These are phyloP conservation scores for Aspergillus japonicus DNA, from an alignment of 2,329 filamentous ascomycete species.

Conservation along the genomic window DNA sequence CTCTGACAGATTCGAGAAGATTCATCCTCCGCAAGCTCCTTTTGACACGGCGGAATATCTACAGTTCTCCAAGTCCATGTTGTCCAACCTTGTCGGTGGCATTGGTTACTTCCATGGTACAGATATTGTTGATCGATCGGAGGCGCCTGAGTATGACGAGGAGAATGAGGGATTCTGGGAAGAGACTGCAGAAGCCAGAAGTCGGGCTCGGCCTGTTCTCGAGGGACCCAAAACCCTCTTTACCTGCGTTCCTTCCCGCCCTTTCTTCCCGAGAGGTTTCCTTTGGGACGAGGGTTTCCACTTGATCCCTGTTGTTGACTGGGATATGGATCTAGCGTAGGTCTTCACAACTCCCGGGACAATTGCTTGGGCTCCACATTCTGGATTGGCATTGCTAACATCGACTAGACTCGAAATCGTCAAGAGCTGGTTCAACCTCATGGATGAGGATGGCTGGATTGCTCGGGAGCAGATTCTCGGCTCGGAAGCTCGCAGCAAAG, in stretches of 20 bases:
- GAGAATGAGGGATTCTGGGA: conserved; percentile 96
- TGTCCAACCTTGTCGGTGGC: conserved; percentile 90
- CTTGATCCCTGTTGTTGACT: conserved; percentile 84
- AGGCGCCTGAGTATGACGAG: conserved; percentile 91
- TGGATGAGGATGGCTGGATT: conserved; percentile 98
- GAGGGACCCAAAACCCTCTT: conserved; percentile 88
- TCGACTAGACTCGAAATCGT: conserved; percentile 68
- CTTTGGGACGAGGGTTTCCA: conserved; percentile 99
- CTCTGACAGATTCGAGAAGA: conserved; percentile 67
- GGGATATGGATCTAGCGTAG: conserved; percentile 81
- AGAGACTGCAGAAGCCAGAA: conserved; percentile 77
- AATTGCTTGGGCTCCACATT: not conserved
- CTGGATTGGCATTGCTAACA: conserved; percentile 17
- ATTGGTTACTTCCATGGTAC: conserved; percentile 94
- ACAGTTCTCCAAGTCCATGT: conserved; percentile 81
- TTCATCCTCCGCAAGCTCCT: conserved; percentile 72
- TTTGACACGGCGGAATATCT: conserved; percentile 72
- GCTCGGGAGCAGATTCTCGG: conserved; percentile 94
- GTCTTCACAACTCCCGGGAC: conserved; percentile 16
- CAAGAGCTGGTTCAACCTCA: conserved; percentile 91
- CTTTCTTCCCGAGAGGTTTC: conserved; percentile 96
- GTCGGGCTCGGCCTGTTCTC: conserved; percentile 63
- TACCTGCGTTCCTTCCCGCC: conserved; percentile 84
- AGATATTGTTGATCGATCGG: conserved; percentile 83
- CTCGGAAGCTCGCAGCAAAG: conserved; percentile 87